Evolutionary conservation across 164 flowering plant species (phyloP).

Genomic region (Umbellularia californica): DNA sequence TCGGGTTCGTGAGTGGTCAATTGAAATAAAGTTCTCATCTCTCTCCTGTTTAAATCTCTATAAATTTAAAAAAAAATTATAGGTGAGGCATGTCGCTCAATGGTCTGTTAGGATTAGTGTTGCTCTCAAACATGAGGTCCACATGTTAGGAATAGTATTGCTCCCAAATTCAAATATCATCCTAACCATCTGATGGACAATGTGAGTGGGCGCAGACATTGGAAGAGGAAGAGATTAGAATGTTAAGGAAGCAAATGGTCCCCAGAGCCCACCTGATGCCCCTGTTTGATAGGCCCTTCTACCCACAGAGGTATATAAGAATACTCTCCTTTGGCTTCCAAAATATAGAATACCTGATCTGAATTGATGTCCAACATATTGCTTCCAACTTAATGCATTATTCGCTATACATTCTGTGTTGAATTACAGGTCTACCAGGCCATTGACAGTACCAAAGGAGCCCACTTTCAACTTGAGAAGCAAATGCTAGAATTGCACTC

Average conservation of each 20-base stretch:
- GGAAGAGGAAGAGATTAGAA: constrained; percentile 70
- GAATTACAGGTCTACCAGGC: constrained; percentile 55
- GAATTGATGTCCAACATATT: no score
- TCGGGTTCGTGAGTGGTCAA: no score
- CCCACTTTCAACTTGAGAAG: constrained; percentile 41
- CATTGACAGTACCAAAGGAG: constrained; percentile 65
- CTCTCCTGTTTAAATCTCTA: no score
- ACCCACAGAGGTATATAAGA: constrained; percentile 58
- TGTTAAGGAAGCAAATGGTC: constrained; percentile 75
- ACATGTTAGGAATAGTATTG: background rate
- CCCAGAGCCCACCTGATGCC: constrained; percentile 91
- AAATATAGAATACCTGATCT: no score
- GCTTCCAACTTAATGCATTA: background rate
- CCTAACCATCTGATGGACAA: background rate
- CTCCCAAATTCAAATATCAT: no score
- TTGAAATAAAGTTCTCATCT: no score
- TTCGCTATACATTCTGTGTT: background rate
- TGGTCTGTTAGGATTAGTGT: background rate
- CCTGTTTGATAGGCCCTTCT: constrained; percentile 67
- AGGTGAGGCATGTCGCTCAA: background rate
- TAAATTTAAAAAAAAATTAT: no score
- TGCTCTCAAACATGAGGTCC: background rate
- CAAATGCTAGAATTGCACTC: constrained; percentile 24
- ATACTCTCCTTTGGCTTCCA: no score
- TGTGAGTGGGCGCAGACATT: constrained; percentile 34